A percentile compares a stretch with the other conserved stretches of the same genome.
phyloP scores from a whole-genome alignment of 1,139 yeast genomes.

The Tardiomyces depauwii region DNA sequence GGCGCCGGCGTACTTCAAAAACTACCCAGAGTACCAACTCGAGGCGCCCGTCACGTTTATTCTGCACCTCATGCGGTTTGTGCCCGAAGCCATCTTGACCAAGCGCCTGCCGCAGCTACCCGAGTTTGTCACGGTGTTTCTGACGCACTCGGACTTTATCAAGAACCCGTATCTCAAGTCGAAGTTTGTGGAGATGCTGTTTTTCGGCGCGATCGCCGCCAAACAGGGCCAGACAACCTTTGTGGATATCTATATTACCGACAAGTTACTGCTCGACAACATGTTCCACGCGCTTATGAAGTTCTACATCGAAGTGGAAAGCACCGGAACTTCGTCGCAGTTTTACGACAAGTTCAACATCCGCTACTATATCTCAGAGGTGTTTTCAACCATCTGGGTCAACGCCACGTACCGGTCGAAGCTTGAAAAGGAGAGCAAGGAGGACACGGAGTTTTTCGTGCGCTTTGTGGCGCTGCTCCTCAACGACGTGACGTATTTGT shows the following conservation, averaged over 20 bases:
- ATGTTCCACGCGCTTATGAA: conserved; percentile 75
- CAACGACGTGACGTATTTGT: conserved; percentile 82
- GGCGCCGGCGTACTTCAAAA: conserved; percentile 52
- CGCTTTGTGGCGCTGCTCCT: conserved; percentile 89
- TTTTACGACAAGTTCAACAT: conserved; percentile 93
- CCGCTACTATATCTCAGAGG: conserved; percentile 74
- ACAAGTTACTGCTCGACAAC: conserved; percentile 52
- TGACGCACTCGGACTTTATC: conserved; percentile 76
- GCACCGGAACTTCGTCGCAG: conserved; percentile 91
- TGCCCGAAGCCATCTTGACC: conserved; percentile 23
- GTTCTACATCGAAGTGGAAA: conserved; percentile 88
- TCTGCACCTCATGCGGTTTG: conserved; percentile 46
- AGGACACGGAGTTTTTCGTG: conserved; percentile 64
- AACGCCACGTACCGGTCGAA: conserved; percentile 56
- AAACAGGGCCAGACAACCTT: conserved; percentile 25
- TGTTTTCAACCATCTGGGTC: conserved; percentile 77
- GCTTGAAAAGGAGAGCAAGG: conserved; percentile 54
- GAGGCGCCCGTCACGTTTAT: conserved; percentile 78
- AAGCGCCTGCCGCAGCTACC: conserved; percentile 32
- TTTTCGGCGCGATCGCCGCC: conserved; percentile 48
- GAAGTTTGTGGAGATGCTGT: conserved; percentile 68
- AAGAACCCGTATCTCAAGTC: conserved; percentile 93
- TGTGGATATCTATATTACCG: conserved; percentile 50
- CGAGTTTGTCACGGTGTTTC: conserved; percentile 59
- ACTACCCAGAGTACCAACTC: conserved; percentile 71